Evolutionary conservation across 1,139 yeast species (phyloP).

Genomic region (Pichia sp.): DNA sequence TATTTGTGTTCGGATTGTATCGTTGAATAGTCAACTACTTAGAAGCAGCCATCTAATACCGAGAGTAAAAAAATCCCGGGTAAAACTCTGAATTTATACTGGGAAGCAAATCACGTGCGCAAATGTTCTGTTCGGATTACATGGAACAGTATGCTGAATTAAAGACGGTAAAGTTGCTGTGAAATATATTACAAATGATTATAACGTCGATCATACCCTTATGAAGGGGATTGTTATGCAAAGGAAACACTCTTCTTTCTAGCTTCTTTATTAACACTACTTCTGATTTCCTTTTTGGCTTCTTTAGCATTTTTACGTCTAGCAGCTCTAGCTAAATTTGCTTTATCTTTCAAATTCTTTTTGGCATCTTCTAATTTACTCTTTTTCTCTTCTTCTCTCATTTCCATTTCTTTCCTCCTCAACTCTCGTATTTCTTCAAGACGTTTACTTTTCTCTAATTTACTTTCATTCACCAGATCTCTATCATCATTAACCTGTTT

Average conservation of each 20-base stretch:
- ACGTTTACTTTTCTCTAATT: slow-evolving; percentile 81
- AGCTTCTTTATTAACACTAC: slow-evolving; percentile 28
- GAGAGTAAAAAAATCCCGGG: not conserved
- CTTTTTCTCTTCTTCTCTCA: slow-evolving; percentile 65
- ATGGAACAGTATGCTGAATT: too few relatives aligned
- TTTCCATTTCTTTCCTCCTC: slow-evolving; percentile 78
- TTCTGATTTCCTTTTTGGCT: slow-evolving; percentile 29
- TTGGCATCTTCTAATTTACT: slow-evolving; percentile 71
- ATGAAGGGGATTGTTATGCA: slow-evolving; percentile 18
- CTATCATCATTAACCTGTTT: slow-evolving; percentile 75
- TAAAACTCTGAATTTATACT: not conserved
- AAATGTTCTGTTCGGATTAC: too few relatives aligned
- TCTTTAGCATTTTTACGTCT: slow-evolving; percentile 67
- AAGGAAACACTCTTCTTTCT: slow-evolving; percentile 30
- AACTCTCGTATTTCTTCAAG: slow-evolving; percentile 84
- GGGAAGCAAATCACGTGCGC: too few relatives aligned
- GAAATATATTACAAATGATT: too few relatives aligned
- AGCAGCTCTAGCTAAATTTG: slow-evolving; percentile 56
- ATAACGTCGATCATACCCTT: not conserved
- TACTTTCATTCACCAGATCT: slow-evolving; percentile 80
- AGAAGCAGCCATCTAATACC: not conserved
- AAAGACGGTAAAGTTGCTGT: too few relatives aligned
- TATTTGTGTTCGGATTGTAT: not conserved
- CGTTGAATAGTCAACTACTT: too few relatives aligned
- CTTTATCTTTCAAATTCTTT: slow-evolving; percentile 63